Conservation (phyloP, 108 stramenopile species). For the Aurantiochytrium sp. region DNA sequence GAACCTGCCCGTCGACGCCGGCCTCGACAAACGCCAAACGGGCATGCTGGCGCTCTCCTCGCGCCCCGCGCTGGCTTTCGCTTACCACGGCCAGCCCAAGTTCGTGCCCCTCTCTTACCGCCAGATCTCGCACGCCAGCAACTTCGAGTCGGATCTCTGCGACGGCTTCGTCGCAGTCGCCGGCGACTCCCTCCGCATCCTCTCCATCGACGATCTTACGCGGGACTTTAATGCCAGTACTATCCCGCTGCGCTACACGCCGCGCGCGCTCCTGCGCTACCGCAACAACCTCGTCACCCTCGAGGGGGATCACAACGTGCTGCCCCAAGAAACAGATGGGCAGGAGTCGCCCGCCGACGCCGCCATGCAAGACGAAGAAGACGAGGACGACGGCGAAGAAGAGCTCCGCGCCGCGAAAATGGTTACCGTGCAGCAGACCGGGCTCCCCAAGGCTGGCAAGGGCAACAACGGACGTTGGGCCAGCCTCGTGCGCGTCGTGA, state of each 20-base stretch:
- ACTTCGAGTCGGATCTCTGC: slow-evolving; percentile 78
- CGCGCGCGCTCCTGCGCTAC: slow-evolving; percentile 79
- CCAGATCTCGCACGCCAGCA: slow-evolving; percentile 81
- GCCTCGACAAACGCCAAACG: slow-evolving; percentile 26
- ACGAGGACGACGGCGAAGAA: slow-evolving; percentile 74
- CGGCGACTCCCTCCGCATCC: slow-evolving; percentile 79
- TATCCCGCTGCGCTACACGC: slow-evolving; percentile 84
- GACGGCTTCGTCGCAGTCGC: slow-evolving; percentile 94
- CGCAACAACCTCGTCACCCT: slow-evolving; percentile 75
- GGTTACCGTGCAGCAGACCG: not conserved
- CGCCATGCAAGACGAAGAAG: slow-evolving; percentile 62
- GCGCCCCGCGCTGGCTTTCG: slow-evolving; percentile 83
- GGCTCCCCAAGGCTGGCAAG: slow-evolving; percentile 81
- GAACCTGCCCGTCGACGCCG: slow-evolving; percentile 58
- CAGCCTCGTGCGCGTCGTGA: slow-evolving; percentile 84
- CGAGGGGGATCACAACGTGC: slow-evolving; percentile 90
- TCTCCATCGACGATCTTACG: slow-evolving; percentile 73
- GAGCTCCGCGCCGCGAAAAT: slow-evolving; percentile 48
- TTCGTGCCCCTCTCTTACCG: slow-evolving; percentile 87
- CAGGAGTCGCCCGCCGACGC: slow-evolving; percentile 61
- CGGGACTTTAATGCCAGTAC: slow-evolving; percentile 82
- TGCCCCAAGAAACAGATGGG: slow-evolving; percentile 68
- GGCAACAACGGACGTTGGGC: slow-evolving; percentile 80
- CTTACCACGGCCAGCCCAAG: slow-evolving; percentile 35
- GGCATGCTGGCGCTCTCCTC: slow-evolving; percentile 81